These are phyloP conservation scores for Boeremia exigua DNA, from an alignment of 2,329 filamentous ascomycete species.

Conservation along the genomic window DNA sequence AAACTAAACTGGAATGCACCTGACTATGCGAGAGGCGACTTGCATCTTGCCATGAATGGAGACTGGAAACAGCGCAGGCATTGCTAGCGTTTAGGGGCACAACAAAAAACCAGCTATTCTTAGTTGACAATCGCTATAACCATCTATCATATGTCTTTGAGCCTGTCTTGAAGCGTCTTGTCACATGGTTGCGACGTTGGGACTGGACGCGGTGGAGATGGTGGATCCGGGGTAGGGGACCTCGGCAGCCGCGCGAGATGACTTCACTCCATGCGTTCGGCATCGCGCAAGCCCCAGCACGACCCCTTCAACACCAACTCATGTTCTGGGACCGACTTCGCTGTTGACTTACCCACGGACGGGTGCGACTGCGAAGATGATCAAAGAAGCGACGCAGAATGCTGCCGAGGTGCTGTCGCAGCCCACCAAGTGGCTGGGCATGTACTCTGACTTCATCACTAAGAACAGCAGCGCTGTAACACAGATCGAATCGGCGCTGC, in stretches of 20 bases:
- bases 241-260: conserved; percentile 41
- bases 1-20: neutral
- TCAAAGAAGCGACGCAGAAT: conserved; percentile 47
- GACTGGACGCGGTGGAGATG: neutral
- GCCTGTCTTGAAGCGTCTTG: neutral
- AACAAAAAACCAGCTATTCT: neutral
- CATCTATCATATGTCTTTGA: neutral
- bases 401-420: conserved; percentile 60
- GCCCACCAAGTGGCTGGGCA: conserved; percentile 69
- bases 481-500: conserved; percentile 91
- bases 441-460: conserved; percentile 89
- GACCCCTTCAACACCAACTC: conserved; percentile 25
- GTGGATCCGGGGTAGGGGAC: conserved; percentile 29
- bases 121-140: no score
- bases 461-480: conserved; percentile 93
- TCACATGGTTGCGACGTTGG: conserved; percentile 11
- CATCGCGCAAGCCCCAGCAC: conserved; percentile 27
- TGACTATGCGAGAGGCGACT: neutral
- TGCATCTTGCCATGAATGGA: neutral
- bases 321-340: conserved; percentile 11
- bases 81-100: neutral
- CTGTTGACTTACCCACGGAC: conserved; percentile 20
- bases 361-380: conserved; percentile 38
- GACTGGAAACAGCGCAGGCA: neutral
- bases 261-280: conserved; percentile 30